Base-by-base conservation (phyloP, 768 basidiomycete species). In the Lactarius trivialis region DNA sequence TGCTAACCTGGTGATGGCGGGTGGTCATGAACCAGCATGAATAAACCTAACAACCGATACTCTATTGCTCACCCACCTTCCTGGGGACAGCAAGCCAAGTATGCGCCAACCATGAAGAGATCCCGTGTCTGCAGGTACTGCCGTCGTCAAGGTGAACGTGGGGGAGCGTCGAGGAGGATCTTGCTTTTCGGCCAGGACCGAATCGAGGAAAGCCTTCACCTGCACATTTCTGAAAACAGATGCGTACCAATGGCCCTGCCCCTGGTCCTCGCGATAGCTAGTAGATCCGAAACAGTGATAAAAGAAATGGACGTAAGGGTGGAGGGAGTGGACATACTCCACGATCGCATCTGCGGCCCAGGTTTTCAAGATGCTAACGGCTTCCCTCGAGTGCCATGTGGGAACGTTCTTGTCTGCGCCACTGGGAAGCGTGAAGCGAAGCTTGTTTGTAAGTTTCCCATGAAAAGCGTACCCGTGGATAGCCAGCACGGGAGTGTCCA, bases 381-480 rank as follows among this genome's bases (percentile, higher is more conserved):
- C 76, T 70, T 87, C 85, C 24, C 93, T 81, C 2, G 85, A 83
- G 67, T 96, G 93, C 84, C 91, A 91, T 0, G 85, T 82, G 1
- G 93, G 92, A 4, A 97, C 94, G 64, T 97, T 95, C 41, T 85
- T 83, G 70, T 97, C 94, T 39, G 77, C 77, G 3, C 88, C 89
- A 21, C 89, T 90, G 66, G 48, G 7, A 54, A 15, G n/a, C 43
- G 3, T 33, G 21, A 51, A 24, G 49, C 52, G 17, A 7, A 52
- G 9, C 41, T 30, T 7, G 7, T 55, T 28, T 30, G 19, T 15
- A 15, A 9, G n/a, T 48, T 17, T 34, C 45, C 33, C 30, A 52
- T n/a, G 68, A 26, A 24, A 19, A 12, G 66, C 79, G 66, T 68
- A 86, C 89, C 90, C 94, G 68, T 96, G 88, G 41, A 95, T 77